A percentile compares a stretch with the other conserved stretches of the same genome.
Conservation (phyloP, 192 early-diverging fungal species). For the Coemansia nantahalensis region DNA sequence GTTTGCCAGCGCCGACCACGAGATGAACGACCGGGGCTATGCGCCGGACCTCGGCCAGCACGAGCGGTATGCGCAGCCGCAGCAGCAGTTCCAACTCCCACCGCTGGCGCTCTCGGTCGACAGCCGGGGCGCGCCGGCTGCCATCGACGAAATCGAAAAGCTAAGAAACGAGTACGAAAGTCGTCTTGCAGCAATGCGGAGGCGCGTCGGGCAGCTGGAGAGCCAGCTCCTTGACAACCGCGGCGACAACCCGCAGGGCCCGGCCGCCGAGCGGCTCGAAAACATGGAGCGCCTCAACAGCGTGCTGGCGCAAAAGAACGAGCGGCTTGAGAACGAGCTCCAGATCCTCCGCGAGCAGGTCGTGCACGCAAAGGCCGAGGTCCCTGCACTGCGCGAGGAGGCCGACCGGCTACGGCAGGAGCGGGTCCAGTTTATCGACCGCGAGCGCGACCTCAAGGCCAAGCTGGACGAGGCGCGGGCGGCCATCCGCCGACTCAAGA, state of each 20-base stretch:
- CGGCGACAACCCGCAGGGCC: slow-evolving; percentile 32
- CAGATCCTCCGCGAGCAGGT: slow-evolving; percentile 46
- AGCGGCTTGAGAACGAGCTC: slow-evolving; percentile 49
- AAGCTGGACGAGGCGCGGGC: slow-evolving; percentile 55
- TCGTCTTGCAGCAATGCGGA: slow-evolving; percentile 59
- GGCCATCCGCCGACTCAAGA: slow-evolving; percentile 57
- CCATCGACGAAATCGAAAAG: slow-evolving; percentile 44
- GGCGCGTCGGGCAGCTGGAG: slow-evolving; percentile 67
- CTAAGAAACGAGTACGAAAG: slow-evolving; percentile 63
- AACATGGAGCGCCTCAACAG: slow-evolving; percentile 54
- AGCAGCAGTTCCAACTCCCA: not conserved
- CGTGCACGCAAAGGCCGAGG: slow-evolving; percentile 33
- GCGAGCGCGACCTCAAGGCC: slow-evolving; percentile 44
- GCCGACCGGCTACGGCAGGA: slow-evolving; percentile 43
- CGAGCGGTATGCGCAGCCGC: not conserved
- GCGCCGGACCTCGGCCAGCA: slow-evolving; percentile 23
- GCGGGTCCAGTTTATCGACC: slow-evolving; percentile 31
- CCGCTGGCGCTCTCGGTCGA: slow-evolving; percentile 12
- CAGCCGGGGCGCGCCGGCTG: slow-evolving; percentile 8
- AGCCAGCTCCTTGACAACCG: slow-evolving; percentile 54
- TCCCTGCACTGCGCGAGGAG: slow-evolving; percentile 41
- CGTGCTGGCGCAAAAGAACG: slow-evolving; percentile 48
- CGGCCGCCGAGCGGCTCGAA: slow-evolving; percentile 35
- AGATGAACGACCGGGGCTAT: slow-evolving; percentile 24
- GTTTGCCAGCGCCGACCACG: slow-evolving; percentile 22